These are phyloP conservation scores for Fusarium pseudonygamai DNA, from an alignment of 2,329 filamentous ascomycete species.

Conservation along the genomic window DNA sequence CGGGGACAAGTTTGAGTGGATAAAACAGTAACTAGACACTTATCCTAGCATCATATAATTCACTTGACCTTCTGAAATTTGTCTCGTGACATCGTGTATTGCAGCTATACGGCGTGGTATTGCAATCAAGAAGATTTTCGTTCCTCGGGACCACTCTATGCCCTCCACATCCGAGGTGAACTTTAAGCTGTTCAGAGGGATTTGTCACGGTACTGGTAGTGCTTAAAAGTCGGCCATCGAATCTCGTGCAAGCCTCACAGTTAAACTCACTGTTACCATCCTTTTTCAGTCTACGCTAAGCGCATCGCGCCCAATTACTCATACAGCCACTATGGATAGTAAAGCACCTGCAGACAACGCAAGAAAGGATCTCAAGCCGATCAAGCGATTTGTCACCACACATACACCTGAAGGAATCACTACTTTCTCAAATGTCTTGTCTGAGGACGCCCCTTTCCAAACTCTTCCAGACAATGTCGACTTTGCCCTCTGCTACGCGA, in stretches of 20 bases:
- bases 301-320: too few relatives aligned
- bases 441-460: background rate
- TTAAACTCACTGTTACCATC: background rate
- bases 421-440: background rate
- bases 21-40: background rate
- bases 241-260: too few relatives aligned
- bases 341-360: background rate
- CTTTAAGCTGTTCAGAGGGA: background rate
- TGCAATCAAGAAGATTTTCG: background rate
- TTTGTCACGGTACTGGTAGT: too few relatives aligned
- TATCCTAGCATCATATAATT: accelerated
- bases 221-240: background rate
- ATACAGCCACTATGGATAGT: background rate
- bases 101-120: background rate
- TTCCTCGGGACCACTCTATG: background rate
- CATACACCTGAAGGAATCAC: background rate
- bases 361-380: background rate
- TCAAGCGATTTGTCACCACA: background rate
- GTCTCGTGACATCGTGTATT: background rate
- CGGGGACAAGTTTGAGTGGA: background rate
- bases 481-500: background rate
- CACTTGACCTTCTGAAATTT: background rate
- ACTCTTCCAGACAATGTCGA: background rate
- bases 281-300: background rate
- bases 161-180: background rate